phyloP scores from a whole-genome alignment of 257 asterid species.

The Solanum habrochaites region DNA sequence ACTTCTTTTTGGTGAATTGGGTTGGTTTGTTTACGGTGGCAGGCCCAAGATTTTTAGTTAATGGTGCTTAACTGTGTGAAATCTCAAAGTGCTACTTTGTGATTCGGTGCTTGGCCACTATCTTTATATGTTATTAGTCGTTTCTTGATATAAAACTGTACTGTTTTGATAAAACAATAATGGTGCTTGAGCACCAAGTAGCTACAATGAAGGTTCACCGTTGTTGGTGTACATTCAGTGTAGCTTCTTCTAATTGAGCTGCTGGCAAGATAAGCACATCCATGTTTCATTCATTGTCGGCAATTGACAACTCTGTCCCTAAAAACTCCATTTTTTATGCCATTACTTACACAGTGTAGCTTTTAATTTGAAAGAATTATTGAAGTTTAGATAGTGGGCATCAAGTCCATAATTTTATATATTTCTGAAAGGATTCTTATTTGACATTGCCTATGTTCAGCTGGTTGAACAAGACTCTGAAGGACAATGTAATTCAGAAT shows the following conservation, averaged over 20 bases:
- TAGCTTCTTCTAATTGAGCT: not conserved
- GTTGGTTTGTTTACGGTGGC: not conserved
- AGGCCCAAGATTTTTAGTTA: not conserved
- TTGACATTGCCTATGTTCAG: constrained; percentile 30
- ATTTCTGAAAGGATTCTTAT: constrained; percentile 8
- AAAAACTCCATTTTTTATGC: not conserved
- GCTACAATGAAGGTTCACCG: not conserved
- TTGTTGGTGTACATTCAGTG: not conserved
- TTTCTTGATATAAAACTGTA: not conserved
- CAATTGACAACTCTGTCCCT: not conserved
- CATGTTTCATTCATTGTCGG: not conserved
- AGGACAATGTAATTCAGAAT: constrained; percentile 86
- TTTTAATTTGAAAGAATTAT: not conserved
- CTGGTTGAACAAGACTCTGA: constrained; percentile 89
- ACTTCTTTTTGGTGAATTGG: not conserved
- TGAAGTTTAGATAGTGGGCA: constrained; percentile 35
- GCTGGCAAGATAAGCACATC: not conserved
- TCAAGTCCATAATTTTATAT: not conserved
- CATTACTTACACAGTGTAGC: not conserved
- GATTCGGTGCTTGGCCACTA: not conserved
- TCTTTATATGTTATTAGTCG: not conserved
- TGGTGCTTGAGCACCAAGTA: not conserved
- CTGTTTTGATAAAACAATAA: not conserved
- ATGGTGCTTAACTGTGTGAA: not conserved
- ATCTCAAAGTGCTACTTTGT: not conserved